Evolutionary conservation across 2,329 filamentous ascomycete genomes (phyloP), one percentile per base, ranked within the genome.

Genomic region (Fusarium proliferatum): DNA sequence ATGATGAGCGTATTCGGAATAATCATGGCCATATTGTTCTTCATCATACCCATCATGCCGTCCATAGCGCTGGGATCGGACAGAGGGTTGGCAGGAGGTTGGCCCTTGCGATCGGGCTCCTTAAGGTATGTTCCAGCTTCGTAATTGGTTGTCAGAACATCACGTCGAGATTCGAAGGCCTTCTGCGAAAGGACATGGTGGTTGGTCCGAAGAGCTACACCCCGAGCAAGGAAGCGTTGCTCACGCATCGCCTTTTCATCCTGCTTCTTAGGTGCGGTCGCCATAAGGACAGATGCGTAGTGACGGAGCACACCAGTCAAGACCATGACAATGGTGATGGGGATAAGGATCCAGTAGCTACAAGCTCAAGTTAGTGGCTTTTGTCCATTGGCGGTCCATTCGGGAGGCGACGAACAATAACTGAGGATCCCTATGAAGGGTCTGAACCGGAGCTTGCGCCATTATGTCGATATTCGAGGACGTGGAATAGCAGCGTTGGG

Each of bases 21-120:
- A 86, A 99, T 98, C 96, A 98, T 99, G 74, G 96, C 96, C 93
- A 99, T 97, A 81, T 99, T 97, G 65, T 95, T 95, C 89, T 99
- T 99, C 94, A 99, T 97, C 94, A 97, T 97, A 76, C 96, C 96
- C 96, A 99, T 99, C 96, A 99, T 99, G 76, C 95, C 96, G 81
- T 99, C 97, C 96, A 99, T 99, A 66, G 94, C 94, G 53, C 93
- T 93, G 28, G 97, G 97, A 82, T 99, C 96, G 16, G 93, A 94
- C 90, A 99, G 95, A 8, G 96, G 96, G 84, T 98, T 99, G 42
- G 94, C 91, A 26, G 95, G 92, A 6, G 95, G 93, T 84, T 98
- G 94, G 59, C 95, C 95, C 80, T 93, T 92, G 79, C 88, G 90
- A 61, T 96, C 94, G 4, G 95, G 95, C 72, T 97, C 94, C 81